Conservation (phyloP, 805 yeast genomes). For the Maudiozyma serrabonitensis region DNA sequence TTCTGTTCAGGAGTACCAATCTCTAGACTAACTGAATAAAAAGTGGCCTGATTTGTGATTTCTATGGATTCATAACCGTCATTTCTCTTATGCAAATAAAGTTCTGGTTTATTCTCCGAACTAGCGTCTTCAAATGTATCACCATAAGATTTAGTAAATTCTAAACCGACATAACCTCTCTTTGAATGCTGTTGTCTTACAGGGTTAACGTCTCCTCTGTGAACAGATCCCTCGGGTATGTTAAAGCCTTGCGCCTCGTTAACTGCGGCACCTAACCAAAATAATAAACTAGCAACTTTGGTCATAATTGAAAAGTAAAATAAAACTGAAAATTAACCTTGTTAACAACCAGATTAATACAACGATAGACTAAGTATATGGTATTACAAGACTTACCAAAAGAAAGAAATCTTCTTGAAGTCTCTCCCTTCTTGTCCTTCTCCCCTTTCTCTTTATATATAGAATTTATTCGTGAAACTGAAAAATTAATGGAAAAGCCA, state of each 20-base stretch:
- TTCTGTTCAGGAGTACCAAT: constrained; percentile 51
- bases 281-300: neutral
- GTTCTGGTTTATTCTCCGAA: constrained; percentile 2
- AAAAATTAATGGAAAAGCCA: too few species aligned
- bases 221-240: neutral
- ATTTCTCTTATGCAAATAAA: constrained; percentile 15
- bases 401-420: too few species aligned
- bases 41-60: constrained; percentile 33
- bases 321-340: too few species aligned
- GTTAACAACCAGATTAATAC: too few species aligned
- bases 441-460: too few species aligned
- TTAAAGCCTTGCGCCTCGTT: neutral
- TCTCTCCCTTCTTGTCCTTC: too few species aligned
- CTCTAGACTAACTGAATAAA: constrained; percentile 36
- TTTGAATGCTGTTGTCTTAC: neutral
- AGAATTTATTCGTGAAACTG: too few species aligned
- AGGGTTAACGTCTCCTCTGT: neutral
- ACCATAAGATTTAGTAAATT: constrained; percentile 21
- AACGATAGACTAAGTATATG: too few species aligned
- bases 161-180: constrained; percentile 7
- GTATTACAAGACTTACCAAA: too few species aligned
- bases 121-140: constrained; percentile 6
- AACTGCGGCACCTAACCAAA: neutral
- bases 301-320: neutral
- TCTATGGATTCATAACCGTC: constrained; percentile 28